Conservation (phyloP, 2,329 filamentous ascomycete genomes). For the Chalaropsis ovoidea region DNA sequence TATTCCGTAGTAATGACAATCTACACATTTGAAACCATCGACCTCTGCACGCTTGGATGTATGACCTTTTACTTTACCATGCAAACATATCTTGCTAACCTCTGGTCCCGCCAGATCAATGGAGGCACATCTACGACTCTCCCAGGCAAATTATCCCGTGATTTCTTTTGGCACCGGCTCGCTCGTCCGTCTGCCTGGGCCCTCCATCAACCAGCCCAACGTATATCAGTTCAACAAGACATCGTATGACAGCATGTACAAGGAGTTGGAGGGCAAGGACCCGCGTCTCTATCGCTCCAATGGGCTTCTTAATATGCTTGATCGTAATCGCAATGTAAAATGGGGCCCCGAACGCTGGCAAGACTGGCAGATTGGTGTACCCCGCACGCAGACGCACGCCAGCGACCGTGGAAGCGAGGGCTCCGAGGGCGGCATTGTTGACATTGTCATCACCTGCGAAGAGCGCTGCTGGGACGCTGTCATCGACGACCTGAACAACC, state of each 20-base stretch:
- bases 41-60: slow-evolving; percentile 29
- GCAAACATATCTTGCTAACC: slow-evolving; percentile 11
- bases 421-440: slow-evolving; percentile 79
- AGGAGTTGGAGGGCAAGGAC: slow-evolving; percentile 80
- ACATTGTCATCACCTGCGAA: slow-evolving; percentile 93
- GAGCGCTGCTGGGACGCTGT: slow-evolving; percentile 98
- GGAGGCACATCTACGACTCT: slow-evolving; percentile 94
- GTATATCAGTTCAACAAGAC: slow-evolving; percentile 98
- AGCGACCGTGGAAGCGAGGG: slow-evolving; percentile 68
- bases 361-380: slow-evolving; percentile 85
- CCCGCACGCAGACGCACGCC: slow-evolving; percentile 59
- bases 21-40: slow-evolving; percentile 10
- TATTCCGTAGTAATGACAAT: slow-evolving; percentile 12
- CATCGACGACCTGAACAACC: slow-evolving; percentile 78
- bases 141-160: slow-evolving; percentile 79
- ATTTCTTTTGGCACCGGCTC: slow-evolving; percentile 97
- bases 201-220: slow-evolving; percentile 84
- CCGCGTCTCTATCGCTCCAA: slow-evolving; percentile 80
- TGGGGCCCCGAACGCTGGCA: slow-evolving; percentile 96
- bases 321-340: slow-evolving; percentile 83
- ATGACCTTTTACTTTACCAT: slow-evolving; percentile 12
- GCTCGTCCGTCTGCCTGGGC: slow-evolving; percentile 83
- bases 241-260: slow-evolving; percentile 89
- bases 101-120: slow-evolving; percentile 57
- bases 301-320: slow-evolving; percentile 90